A percentile compares a stretch with the other conserved stretches of the same genome.
phyloP scores from a whole-genome alignment of 805 yeast genomes.

The Candida nemodendra region DNA sequence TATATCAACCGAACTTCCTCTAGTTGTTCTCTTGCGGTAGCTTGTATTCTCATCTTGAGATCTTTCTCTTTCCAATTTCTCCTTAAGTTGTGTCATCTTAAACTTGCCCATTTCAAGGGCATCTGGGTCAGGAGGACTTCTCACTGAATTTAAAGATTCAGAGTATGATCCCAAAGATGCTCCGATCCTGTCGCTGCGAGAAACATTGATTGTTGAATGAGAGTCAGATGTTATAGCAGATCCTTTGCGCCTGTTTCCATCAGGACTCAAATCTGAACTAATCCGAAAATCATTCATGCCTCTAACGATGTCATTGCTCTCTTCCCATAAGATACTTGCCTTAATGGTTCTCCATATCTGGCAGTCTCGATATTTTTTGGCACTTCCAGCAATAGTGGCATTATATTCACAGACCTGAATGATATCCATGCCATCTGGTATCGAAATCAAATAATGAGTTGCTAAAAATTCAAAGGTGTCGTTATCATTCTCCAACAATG shows the following conservation, averaged over 20 bases:
- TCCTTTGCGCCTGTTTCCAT: slow-evolving; percentile 7
- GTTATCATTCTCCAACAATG: slow-evolving; percentile 42
- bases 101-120: slow-evolving; percentile 2
- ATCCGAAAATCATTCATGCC: slow-evolving; percentile 10
- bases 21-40: not conserved
- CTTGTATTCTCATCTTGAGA: not conserved
- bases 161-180: slow-evolving; percentile 23
- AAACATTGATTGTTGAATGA: slow-evolving; percentile 20
- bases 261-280: slow-evolving; percentile 3
- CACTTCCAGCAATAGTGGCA: slow-evolving; percentile 54
- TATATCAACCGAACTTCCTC: not conserved
- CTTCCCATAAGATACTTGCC: slow-evolving; percentile 43
- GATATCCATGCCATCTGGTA: slow-evolving; percentile 49
- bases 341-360: slow-evolving; percentile 64
- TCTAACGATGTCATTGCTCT: slow-evolving; percentile 16
- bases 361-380: slow-evolving; percentile 49
- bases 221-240: slow-evolving; percentile 21
- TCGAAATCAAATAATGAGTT: slow-evolving; percentile 44
- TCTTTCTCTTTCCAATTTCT: slow-evolving; percentile 1
- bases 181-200: slow-evolving; percentile 22
- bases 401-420: slow-evolving; percentile 57
- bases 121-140: slow-evolving; percentile 7
- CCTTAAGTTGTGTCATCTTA: slow-evolving; percentile 2
- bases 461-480: slow-evolving; percentile 48
- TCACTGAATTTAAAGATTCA: slow-evolving; percentile 14